These are phyloP conservation scores for Arachis hypogaea DNA, from an alignment of 306 rosid genomes.

Conservation along the genomic window DNA sequence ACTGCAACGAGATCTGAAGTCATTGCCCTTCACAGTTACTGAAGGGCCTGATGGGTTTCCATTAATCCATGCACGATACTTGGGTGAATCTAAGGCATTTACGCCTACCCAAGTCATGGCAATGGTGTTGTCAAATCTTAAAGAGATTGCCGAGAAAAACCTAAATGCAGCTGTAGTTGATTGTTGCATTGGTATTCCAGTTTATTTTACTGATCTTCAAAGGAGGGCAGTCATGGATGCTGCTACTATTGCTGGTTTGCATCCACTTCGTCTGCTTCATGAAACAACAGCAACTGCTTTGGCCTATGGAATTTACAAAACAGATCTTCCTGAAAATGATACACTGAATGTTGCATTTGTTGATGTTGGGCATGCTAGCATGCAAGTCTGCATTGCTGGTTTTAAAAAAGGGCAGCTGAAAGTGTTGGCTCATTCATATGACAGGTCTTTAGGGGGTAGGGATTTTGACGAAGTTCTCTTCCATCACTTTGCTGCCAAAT, in stretches of 20 bases:
- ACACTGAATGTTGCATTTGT: constrained; percentile 89
- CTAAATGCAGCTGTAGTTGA: constrained; percentile 82
- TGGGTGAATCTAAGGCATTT: constrained; percentile 71
- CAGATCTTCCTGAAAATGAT: constrained; percentile 86
- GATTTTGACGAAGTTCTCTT: constrained; percentile 90
- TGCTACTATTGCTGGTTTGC: constrained; percentile 88
- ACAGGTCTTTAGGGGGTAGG: constrained; percentile 90
- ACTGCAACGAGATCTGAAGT: constrained; percentile 75
- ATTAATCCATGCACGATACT: constrained; percentile 68
- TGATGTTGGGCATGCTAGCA: constrained; percentile 92
- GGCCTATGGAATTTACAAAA: constrained; percentile 96
- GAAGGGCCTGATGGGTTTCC: constrained; percentile 95
- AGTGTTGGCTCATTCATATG: constrained; percentile 81
- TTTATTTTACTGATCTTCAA: constrained; percentile 90
- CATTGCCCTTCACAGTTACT: constrained; percentile 66
- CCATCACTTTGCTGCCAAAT: constrained; percentile 75
- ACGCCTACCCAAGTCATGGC: constrained; percentile 86
- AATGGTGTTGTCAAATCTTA: constrained; percentile 81
- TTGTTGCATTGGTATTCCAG: constrained; percentile 95
- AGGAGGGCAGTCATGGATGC: constrained; percentile 93
- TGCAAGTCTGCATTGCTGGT: constrained; percentile 98
- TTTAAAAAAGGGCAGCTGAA: constrained; percentile 88
- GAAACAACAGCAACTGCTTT: constrained; percentile 94
- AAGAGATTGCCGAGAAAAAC: constrained; percentile 79
- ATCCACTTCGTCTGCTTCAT: constrained; percentile 84